These are phyloP conservation scores for Penicillium lagena DNA, from an alignment of 495 filamentous ascomycete species.

Conservation along the genomic window DNA sequence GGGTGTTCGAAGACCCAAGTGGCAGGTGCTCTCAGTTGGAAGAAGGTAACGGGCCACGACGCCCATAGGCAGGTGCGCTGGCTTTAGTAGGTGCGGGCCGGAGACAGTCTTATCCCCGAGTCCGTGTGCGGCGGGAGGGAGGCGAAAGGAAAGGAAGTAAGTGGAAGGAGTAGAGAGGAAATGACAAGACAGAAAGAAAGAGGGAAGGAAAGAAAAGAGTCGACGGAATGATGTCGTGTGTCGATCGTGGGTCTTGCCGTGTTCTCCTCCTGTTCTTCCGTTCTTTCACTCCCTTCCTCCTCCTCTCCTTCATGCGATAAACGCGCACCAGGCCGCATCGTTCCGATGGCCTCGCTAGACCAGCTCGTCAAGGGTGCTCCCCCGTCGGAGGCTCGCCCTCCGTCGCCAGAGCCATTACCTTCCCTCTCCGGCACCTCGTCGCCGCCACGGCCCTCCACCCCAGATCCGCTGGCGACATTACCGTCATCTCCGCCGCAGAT, in stretches of 20 bases:
- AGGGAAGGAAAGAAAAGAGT: slow-evolving; percentile 1
- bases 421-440: slow-evolving; percentile 28
- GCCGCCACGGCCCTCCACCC: slow-evolving; percentile 36
- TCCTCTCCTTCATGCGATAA: slow-evolving; percentile 14
- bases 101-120: slow-evolving; percentile 25
- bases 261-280: slow-evolving; percentile 1
- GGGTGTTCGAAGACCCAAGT: slow-evolving; percentile 1
- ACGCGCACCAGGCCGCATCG: slow-evolving; percentile 22
- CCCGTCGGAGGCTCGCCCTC: slow-evolving; percentile 38
- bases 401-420: slow-evolving; percentile 32
- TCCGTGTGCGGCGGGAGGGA: not conserved
- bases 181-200: not conserved
- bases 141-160: not conserved
- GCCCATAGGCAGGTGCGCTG: slow-evolving; percentile 8
- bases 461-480: slow-evolving; percentile 71
- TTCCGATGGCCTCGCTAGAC: slow-evolving; percentile 59
- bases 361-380: slow-evolving; percentile 83
- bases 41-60: slow-evolving; percentile 3
- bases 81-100: not conserved
- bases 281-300: not conserved
- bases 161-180: not conserved
- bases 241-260: slow-evolving; percentile 7
- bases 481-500: slow-evolving; percentile 95
- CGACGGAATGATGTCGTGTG: slow-evolving; percentile 13
- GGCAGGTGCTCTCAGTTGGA: slow-evolving; percentile 5